Percentiles rank a stretch among this genome's conserved stretches.
phyloP scores from a whole-genome alignment of 2,329 filamentous ascomycete species.

The Diaporthe longicolla region DNA sequence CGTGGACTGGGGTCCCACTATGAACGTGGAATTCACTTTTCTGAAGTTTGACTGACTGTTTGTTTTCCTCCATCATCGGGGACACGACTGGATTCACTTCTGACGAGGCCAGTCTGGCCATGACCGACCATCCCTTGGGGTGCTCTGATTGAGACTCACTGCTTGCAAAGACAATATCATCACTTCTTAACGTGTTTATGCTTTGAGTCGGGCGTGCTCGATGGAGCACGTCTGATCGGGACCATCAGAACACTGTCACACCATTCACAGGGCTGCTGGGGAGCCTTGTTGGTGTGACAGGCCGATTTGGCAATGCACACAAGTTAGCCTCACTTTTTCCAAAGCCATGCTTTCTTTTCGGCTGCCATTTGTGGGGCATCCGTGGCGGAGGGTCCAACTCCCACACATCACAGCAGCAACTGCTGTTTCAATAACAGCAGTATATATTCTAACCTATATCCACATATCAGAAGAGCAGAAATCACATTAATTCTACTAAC shows the following conservation, averaged over 20 bases:
- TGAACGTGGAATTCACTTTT: background rate
- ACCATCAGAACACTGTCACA: constrained; percentile 32
- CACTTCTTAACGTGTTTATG: constrained; percentile 15
- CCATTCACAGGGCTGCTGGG: constrained; percentile 30
- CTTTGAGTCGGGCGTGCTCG: constrained; percentile 14
- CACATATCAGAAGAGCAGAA: too few species aligned
- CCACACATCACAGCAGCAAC: constrained; percentile 33
- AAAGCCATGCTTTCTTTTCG: constrained; percentile 8
- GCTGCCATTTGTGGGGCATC: constrained; percentile 37
- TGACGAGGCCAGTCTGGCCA: constrained; percentile 2
- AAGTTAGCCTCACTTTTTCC: constrained; percentile 18
- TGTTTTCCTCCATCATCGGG: constrained; percentile 5
- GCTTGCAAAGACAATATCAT: constrained; percentile 37
- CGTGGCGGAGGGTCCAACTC: constrained; percentile 34
- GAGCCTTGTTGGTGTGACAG: constrained; percentile 27
- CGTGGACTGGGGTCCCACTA: background rate
- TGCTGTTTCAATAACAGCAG: constrained; percentile 32
- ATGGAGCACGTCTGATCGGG: constrained; percentile 12
- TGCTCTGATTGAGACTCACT: constrained; percentile 35
- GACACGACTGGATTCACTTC: constrained; percentile 4
- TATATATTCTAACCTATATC: too few species aligned
- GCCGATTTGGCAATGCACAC: constrained; percentile 36
- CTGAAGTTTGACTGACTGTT: too few species aligned
- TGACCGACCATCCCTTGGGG: constrained; percentile 30
- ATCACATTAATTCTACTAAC: too few species aligned